Conservation (phyloP, 768 basidiomycete genomes). For the Terana coerulea region DNA sequence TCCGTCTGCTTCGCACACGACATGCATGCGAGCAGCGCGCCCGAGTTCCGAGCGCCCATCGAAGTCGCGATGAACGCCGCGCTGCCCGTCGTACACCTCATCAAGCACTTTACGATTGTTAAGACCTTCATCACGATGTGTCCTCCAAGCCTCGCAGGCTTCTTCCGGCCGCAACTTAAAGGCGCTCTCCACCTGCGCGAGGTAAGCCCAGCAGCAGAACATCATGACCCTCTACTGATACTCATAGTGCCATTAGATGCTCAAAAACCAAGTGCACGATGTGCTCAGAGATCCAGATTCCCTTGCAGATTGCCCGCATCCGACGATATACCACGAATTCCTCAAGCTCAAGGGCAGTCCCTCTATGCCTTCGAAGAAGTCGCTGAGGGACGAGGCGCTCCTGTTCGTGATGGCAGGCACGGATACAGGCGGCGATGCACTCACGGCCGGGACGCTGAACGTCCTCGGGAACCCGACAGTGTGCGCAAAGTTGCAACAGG, state of each 20-base stretch:
- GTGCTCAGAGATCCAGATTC: conserved; percentile 20
- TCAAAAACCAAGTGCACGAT: conserved; percentile 17
- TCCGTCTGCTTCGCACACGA: conserved; percentile 35
- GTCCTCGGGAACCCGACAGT: conserved; percentile 31
- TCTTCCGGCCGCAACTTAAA: background rate
- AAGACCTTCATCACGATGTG: background rate
- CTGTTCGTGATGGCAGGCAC: conserved; percentile 37
- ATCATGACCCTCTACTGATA: background rate
- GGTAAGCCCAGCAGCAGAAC: conserved; percentile 9
- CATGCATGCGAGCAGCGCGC: conserved; percentile 28
- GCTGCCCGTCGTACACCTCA: conserved; percentile 20
- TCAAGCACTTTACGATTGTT: background rate
- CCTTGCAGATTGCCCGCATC: conserved; percentile 27
- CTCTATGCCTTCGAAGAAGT: background rate
- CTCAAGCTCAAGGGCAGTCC: conserved; percentile 11
- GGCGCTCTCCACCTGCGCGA: background rate
- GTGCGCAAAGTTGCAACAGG: conserved; percentile 25
- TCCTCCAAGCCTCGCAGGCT: background rate
- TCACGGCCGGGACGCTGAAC: conserved; percentile 34
- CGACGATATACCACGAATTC: conserved; percentile 34
- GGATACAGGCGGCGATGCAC: conserved; percentile 39
- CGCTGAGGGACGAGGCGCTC: conserved; percentile 21
- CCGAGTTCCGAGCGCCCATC: conserved; percentile 33
- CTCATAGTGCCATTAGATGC: conserved; percentile 4
- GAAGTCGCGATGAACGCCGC: conserved; percentile 30